Evolutionary conservation across 768 basidiomycete species (phyloP), one percentile per base, ranked within the genome.

Genomic region (Sarcodon aspratus): DNA sequence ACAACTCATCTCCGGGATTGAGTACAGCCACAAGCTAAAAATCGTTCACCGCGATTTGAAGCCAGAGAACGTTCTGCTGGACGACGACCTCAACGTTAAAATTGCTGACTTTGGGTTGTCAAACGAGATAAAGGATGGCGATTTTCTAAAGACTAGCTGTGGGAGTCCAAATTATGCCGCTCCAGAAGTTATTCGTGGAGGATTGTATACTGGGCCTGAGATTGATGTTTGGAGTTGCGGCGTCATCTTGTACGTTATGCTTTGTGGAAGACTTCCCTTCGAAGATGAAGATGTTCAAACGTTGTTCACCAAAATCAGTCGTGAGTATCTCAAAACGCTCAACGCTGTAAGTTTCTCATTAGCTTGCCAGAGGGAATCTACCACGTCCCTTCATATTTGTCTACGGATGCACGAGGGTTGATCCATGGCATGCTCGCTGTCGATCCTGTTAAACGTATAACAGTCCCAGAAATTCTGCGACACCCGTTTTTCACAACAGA

Each of bases 161-260:
- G 95, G 96, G 1, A 93, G 90, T 62, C 96, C 96, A 1, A 98
- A 99, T 64, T 99, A 99, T 58, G 96, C 96, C 48, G 95, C 96
- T 0, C 96, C 96, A 1, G 96, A 99, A 61, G 95, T 99, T 58
- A 96, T 99, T 54, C 79, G 85, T 13, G 96, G 96, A 6, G 88
- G 89, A 31, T 75, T 94, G 7, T 99, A 99, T 61, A 92, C 92
- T 0, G 96, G 96, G 0, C 94, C 95, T 0, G 96, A 98, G 66
- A 96, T 98, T 59, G 96, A 99, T 55, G 92, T 98, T 9, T 99
- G 96, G 96, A 92, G 89, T 56, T 89, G 89, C 48, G 96, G 96
- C 0, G 95, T 99, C n/a, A 98, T 99, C 55, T 76, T 99, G 46
- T 97, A 94, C 67, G 96, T 98, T 50, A 93, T 99, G 84, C 76